Conservation (phyloP, 495 filamentous ascomycete species). For the Trichoderma orchidacearum region DNA sequence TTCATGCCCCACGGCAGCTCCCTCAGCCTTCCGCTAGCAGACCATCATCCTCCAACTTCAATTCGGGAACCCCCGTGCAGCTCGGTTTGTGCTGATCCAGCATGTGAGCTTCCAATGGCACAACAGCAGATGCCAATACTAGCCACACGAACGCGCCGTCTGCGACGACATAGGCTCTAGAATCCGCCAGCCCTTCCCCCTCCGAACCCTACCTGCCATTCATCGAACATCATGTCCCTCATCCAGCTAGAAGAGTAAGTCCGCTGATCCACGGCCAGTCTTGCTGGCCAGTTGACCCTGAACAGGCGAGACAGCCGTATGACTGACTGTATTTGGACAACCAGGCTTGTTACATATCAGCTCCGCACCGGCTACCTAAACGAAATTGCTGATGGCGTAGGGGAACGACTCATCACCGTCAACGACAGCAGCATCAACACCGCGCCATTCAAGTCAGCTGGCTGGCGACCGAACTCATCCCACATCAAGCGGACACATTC, state of each 20-base stretch:
- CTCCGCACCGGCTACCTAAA: constrained; percentile 84
- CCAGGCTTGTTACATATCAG: constrained; percentile 84
- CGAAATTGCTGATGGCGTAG: constrained; percentile 85
- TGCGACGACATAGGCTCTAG: not conserved
- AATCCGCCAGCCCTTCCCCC: not conserved
- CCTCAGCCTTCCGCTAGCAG: not conserved
- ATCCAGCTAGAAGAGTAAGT: constrained; percentile 94
- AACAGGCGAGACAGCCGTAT: not conserved
- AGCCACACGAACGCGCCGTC: not conserved
- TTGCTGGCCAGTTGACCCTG: constrained; percentile 2
- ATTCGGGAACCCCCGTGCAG: too few relatives aligned
- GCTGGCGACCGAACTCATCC: constrained; percentile 68
- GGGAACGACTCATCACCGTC: constrained; percentile 86
- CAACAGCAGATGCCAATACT: not conserved
- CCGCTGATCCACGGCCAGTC: not conserved
- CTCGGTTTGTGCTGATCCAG: not conserved
- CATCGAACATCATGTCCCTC: constrained; percentile 60
- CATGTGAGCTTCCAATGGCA: not conserved
- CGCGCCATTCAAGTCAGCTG: constrained; percentile 88
- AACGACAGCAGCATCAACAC: constrained; percentile 84
- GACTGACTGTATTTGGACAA: not conserved
- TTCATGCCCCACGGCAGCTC: not conserved
- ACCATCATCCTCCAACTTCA: not conserved
- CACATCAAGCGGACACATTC: constrained; percentile 87
- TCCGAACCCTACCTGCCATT: not conserved